phyloP scores from a whole-genome alignment of 805 yeast species.

The Candida namnaoensis region DNA sequence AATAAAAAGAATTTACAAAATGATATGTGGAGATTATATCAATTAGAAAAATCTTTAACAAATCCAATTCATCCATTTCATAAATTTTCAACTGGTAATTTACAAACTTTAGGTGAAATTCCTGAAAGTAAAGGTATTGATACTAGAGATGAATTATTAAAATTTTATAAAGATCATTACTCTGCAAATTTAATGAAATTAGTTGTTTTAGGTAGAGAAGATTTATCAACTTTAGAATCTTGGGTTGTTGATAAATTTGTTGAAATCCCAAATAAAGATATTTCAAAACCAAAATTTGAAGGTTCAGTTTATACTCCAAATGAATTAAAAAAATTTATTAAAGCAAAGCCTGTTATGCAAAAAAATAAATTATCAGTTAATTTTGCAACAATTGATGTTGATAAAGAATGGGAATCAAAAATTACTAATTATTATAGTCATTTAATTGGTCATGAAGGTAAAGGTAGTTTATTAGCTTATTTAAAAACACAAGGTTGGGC shows the following conservation, averaged over 20 bases:
- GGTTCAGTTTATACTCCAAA: slow-evolving; percentile 38
- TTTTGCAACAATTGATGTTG: slow-evolving; percentile 76
- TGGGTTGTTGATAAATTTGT: slow-evolving; percentile 68
- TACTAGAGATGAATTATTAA: slow-evolving; percentile 72
- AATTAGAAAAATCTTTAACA: slow-evolving; percentile 67
- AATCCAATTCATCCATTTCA: slow-evolving; percentile 76
- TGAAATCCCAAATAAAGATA: slow-evolving; percentile 40
- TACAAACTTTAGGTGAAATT: slow-evolving; percentile 56
- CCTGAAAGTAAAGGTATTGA: slow-evolving; percentile 58
- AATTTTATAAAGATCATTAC: slow-evolving; percentile 64
- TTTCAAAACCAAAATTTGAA: slow-evolving; percentile 26
- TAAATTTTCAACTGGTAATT: slow-evolving; percentile 88
- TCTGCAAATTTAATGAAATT: slow-evolving; percentile 87
- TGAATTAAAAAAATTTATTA: slow-evolving; percentile 44
- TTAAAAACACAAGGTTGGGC: slow-evolving; percentile 77
- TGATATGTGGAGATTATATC: slow-evolving; percentile 84
- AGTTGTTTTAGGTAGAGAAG: slow-evolving; percentile 77
- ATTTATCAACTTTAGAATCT: slow-evolving; percentile 56
- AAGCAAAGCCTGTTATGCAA: slow-evolving; percentile 80
- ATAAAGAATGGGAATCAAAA: slow-evolving; percentile 53
- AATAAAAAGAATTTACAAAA: slow-evolving; percentile 89
- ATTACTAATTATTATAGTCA: slow-evolving; percentile 73
- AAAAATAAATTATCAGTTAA: slow-evolving; percentile 54
- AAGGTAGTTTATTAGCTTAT: slow-evolving; percentile 69
- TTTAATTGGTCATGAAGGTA: slow-evolving; percentile 86